Percentiles rank a stretch among this genome's conserved stretches.
These are phyloP conservation scores for Heterobasidion irregulare DNA, from an alignment of 1,284 basidiomycete species.

Conservation along the genomic window DNA sequence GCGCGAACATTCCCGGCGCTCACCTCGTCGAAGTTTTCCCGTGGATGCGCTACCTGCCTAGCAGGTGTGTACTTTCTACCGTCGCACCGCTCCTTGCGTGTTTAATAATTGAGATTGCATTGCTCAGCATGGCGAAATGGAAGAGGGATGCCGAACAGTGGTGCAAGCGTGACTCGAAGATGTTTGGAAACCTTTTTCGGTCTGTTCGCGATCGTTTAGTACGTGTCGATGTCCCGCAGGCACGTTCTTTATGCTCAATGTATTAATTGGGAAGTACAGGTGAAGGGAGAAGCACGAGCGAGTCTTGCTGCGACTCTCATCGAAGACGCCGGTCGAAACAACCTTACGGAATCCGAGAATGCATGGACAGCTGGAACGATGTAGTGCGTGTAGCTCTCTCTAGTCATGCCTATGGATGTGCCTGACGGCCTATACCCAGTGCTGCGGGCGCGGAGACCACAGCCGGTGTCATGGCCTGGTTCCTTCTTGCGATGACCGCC, in stretches of 20 bases:
- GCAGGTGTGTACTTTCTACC: background rate
- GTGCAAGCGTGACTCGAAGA: constrained; percentile 8
- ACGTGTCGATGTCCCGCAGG: background rate
- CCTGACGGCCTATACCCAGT: background rate
- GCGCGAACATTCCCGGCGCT: background rate
- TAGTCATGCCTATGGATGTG: background rate
- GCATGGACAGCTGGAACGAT: constrained; percentile 10
- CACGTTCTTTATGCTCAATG: background rate
- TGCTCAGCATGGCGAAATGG: constrained; percentile 16
- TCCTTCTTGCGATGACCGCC: constrained; percentile 10
- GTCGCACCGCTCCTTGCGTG: background rate
- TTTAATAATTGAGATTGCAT: background rate
- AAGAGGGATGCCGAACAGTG: constrained; percentile 14
- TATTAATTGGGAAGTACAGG: background rate
- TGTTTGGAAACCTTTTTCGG: constrained; percentile 12
- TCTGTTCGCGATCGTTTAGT: constrained; percentile 14
- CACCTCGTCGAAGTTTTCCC: constrained; percentile 4
- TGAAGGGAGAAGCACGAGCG: constrained; percentile 4
- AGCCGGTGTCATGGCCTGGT: constrained; percentile 2
- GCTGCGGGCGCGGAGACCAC: constrained; percentile 5
- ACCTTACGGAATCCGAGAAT: constrained; percentile 4
- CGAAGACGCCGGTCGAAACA: constrained; percentile 4
- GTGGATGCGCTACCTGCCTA: constrained; percentile 3
- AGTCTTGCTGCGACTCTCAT: constrained; percentile 3
- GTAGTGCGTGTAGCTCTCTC: constrained; percentile 5